Evolutionary conservation across 2,329 filamentous ascomycete genomes (phyloP), one percentile per base, ranked within the genome.

Genomic region (Aspergillus cejpii): DNA sequence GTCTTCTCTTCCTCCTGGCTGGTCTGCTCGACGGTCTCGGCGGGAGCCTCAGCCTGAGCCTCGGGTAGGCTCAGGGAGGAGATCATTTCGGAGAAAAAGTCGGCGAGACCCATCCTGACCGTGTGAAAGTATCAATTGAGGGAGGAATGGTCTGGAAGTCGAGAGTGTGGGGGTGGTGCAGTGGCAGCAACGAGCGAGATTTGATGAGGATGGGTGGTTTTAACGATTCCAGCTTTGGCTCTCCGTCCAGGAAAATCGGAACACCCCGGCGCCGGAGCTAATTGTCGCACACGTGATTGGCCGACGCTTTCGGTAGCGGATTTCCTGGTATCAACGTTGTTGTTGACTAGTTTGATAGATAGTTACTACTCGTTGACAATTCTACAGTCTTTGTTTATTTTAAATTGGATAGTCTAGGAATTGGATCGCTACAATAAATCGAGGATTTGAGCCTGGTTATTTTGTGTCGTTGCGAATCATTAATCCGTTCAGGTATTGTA

Each of bases 1-100:
- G 46, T 28, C 17, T 77, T 60, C 39, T 70, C 73, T 6, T 71
- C 77, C n/a, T 69, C 69, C 24, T 74, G 75, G 19, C 66, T 69
- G 63, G 74, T 71, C 60, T 72, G 68, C 56, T 74, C 67, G 54
- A 72, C 70, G 55, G 74, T 69, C 55, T 77, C 71, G 49, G 70
- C 68, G 41, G 74, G 73, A 62, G 77, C 76, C 70, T 84, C 80
- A 67, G 77, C 76, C 62, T 81, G 74, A 57, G 74, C 73, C 65
- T 81, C 74, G 58, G 74, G 49, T 64, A 76, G 75, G 69, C 73
- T 79, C 73, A 80, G 80, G 73, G 75, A 81, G 72, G 75, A 80
- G 73, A 75, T 80, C 74, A 76, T 70, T 67, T 81, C 78, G 68
- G 74, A 72, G 71, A 83, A 75, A 69, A 80, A 77, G 65, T 82